Evolutionary conservation across 768 basidiomycete species (phyloP), one percentile per base, ranked within the genome.

Genomic region (Boletus tomentosulus): DNA sequence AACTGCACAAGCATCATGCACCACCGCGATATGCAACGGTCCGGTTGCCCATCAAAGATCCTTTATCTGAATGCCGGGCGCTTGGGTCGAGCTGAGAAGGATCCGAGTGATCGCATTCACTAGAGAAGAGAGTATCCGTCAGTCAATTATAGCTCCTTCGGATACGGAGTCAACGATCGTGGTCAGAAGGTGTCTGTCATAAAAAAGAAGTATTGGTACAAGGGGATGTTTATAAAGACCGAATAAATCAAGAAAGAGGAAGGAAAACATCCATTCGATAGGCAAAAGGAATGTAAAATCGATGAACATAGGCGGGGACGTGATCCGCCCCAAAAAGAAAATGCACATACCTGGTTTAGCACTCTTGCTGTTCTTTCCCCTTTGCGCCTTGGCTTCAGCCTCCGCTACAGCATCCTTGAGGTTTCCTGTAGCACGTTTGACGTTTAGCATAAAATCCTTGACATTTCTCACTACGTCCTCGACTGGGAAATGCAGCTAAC

Each of bases 31-130:
- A 39, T n/a, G 24, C n/a, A 46, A 19, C 19, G 27, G 25, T 25
- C 44, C 19, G 22, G 27, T 19, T 11, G 34, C 30, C 28, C 49
- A 55, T 70, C 79, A 89, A 56, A 81, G 76, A 75, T 94, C 93
- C 51, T 83, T 81, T 70, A 97, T 80, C 62, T 82, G 87, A 68
- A 97, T 94, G 15, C 89, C 88, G n/a, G 93, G 94, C 16, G 92
- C 92, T 61, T 87, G 86, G 28, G 81, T 81, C 25, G 92, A 89
- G 68, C 91, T 95, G 38, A 97, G 80, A 62, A 91, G 77, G 24
- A 94, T 87, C 59, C 84, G 85, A n/a, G 74, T 78, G 64, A 97
- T 90, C 9, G 84, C 76, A 35, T 86, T 91, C 48, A 84, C 89
- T 90, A 31, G 11, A 47, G 34, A 35, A 37, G 10, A 38, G 11